phyloP scores from a whole-genome alignment of 768 basidiomycete species.

The Psilocybe cyanescens region DNA sequence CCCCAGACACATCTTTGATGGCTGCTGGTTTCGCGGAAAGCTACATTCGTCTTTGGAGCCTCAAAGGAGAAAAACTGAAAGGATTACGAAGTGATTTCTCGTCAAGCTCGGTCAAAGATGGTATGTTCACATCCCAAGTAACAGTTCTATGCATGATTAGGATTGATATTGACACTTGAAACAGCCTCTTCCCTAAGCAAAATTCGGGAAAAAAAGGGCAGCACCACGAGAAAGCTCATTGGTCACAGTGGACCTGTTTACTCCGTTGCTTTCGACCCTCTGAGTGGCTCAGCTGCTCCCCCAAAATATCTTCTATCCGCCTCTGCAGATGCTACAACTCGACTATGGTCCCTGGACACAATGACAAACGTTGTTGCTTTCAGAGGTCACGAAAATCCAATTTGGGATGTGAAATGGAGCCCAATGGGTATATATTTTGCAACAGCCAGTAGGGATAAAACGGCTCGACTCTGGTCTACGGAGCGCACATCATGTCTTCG shows the following conservation, averaged over 20 bases:
- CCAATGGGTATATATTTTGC: constrained; percentile 99
- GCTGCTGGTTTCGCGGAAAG: constrained; percentile 97
- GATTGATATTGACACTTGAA: constrained; percentile 4
- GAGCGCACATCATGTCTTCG: constrained; percentile 86
- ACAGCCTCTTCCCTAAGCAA: constrained; percentile 63
- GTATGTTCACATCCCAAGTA: constrained; percentile 46
- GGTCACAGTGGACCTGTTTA: constrained; percentile 98
- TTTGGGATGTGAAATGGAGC: constrained; percentile 99
- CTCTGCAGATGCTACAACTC: constrained; percentile 89
- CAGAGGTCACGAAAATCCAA: constrained; percentile 94
- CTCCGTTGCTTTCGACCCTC: constrained; percentile 90
- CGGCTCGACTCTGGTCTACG: constrained; percentile 95
- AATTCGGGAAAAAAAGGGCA: constrained; percentile 80
- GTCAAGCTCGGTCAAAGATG: constrained; percentile 64
- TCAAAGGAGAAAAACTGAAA: constrained; percentile 88
- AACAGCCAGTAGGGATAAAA: constrained; percentile 90
- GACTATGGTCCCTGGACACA: constrained; percentile 96
- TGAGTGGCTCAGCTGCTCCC: constrained; percentile 82
- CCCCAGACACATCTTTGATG: constrained; percentile 88
- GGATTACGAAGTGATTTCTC: constrained; percentile 80
- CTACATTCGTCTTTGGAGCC: constrained; percentile 91
- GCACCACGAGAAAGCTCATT: constrained; percentile 90
- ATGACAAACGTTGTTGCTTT: constrained; percentile 93
- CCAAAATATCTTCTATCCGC: constrained; percentile 90
- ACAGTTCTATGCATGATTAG: background rate